phyloP scores from a whole-genome alignment of 768 basidiomycete species.

The Trametes maxima region DNA sequence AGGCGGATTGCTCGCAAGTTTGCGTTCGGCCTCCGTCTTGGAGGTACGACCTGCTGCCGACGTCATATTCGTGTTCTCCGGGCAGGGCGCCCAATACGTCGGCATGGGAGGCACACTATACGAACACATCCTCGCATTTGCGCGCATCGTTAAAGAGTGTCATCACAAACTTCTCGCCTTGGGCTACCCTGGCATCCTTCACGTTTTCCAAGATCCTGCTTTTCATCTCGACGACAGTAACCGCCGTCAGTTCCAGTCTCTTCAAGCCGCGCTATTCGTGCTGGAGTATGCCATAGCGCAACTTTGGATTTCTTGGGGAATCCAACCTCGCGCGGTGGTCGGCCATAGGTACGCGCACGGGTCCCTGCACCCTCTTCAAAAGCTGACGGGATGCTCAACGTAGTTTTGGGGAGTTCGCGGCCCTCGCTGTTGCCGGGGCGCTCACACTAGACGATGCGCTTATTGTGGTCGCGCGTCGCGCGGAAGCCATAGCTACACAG shows the following conservation, averaged over 20 bases:
- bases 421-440: constrained; percentile 63
- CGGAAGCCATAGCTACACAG: constrained; percentile 53
- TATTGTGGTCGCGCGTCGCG: constrained; percentile 56
- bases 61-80: constrained; percentile 70
- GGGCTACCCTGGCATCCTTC: constrained; percentile 54
- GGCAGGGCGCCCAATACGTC: constrained; percentile 68
- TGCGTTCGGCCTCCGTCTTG: constrained; percentile 41
- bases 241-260: constrained; percentile 40
- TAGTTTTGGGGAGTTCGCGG: constrained; percentile 78
- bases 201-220: constrained; percentile 29
- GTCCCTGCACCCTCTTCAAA: not conserved
- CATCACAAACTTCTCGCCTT: constrained; percentile 48
- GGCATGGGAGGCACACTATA: constrained; percentile 68
- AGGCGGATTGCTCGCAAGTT: constrained; percentile 49
- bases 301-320: constrained; percentile 72
- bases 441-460: constrained; percentile 60
- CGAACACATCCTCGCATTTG: constrained; percentile 49
- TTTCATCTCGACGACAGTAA: constrained; percentile 41
- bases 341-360: constrained; percentile 64
- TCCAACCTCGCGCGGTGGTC: constrained; percentile 59
- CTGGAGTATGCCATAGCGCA: constrained; percentile 63
- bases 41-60: constrained; percentile 34
- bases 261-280: constrained; percentile 50
- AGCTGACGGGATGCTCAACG: not conserved
- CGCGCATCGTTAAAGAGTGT: constrained; percentile 57